phyloP scores from a whole-genome alignment of 78 protist species.

The Cavenderia fasciculata region DNA sequence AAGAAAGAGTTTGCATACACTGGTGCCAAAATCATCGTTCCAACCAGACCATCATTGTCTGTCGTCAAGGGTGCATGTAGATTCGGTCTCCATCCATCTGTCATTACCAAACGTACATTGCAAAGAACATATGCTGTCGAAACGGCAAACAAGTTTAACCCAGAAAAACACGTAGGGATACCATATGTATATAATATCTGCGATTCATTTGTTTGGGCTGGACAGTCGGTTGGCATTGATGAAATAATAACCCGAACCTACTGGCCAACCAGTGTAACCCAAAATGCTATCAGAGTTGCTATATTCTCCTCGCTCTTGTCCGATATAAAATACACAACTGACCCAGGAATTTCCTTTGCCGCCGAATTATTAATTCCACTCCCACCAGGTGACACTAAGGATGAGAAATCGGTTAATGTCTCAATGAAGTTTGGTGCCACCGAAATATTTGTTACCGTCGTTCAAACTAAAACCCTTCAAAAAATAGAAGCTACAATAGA shows the following conservation, averaged over 20 bases:
- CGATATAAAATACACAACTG: neutral
- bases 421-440: constrained; percentile 2
- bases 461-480: neutral
- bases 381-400: neutral
- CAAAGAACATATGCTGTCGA: neutral
- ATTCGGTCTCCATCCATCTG: constrained; percentile 4
- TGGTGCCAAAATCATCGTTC: constrained; percentile 2
- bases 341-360: neutral
- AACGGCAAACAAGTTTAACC: neutral
- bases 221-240: neutral
- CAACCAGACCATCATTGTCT: neutral
- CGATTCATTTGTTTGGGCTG: neutral
- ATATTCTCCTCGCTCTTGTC: neutral
- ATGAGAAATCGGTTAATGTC: neutral
- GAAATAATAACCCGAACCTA: constrained; percentile 8
- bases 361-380: neutral
- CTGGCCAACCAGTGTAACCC: neutral
- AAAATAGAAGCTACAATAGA: too few species aligned
- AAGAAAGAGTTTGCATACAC: neutral
- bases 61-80: neutral
- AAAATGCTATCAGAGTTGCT: neutral
- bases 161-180: neutral
- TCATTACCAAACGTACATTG: neutral
- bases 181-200: neutral
- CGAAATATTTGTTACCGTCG: neutral